Evolutionary conservation across 176 grass and related monocot genomes (phyloP).

Genomic region (Leersia perrieri): DNA sequence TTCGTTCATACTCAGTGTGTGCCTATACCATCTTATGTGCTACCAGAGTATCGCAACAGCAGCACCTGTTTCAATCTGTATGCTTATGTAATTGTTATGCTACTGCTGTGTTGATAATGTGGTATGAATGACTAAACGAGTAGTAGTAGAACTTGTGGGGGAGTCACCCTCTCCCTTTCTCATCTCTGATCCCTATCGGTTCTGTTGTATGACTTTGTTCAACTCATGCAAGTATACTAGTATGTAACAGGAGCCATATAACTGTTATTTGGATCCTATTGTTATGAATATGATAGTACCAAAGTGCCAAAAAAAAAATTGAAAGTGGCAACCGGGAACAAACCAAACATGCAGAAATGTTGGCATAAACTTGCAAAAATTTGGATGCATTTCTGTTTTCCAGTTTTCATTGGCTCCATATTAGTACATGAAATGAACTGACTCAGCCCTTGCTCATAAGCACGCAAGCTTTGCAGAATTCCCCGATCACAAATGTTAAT

Average conservation of each 20-base stretch:
- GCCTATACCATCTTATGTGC: slow-evolving; percentile 27
- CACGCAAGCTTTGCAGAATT: not conserved
- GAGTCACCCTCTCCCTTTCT: not conserved
- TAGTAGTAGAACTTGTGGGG: not conserved
- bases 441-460: not conserved
- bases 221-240: not conserved
- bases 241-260: not conserved
- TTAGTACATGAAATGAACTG: not conserved
- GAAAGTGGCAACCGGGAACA: not conserved
- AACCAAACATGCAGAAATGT: not conserved
- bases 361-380: not conserved
- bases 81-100: slow-evolving; percentile 4
- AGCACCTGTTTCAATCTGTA: not conserved
- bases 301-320: not conserved
- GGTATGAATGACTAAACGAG: slow-evolving; percentile 17
- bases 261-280: not conserved
- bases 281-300: not conserved
- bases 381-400: too few relatives aligned
- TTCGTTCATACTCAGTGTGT: not conserved
- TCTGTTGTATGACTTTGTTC: not conserved
- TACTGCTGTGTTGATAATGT: slow-evolving; percentile 24
- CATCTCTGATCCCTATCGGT: not conserved
- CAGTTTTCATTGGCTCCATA: not conserved
- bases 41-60: not conserved
- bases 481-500: not conserved